Evolutionary conservation across 495 filamentous ascomycete species (phyloP).

Genomic region (Trichoderma orchidacearum): DNA sequence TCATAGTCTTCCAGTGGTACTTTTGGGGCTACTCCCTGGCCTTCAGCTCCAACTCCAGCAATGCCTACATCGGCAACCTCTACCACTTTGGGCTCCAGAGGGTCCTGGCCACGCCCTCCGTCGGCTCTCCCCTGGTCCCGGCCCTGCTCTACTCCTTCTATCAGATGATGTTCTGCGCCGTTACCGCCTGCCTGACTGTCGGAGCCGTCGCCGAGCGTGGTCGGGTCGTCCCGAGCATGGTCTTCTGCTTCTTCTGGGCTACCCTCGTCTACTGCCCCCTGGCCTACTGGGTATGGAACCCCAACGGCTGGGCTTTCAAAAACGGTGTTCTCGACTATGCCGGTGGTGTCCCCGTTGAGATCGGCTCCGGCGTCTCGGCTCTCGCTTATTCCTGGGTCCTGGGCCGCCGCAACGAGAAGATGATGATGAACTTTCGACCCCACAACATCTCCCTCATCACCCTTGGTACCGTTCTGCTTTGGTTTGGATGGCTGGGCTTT

Average conservation of each 20-base stretch:
- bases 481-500: slow-evolving; percentile 98
- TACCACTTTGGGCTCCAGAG: slow-evolving; percentile 74
- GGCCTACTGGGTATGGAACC: slow-evolving; percentile 91
- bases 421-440: slow-evolving; percentile 93
- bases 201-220: slow-evolving; percentile 90
- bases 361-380: slow-evolving; percentile 83
- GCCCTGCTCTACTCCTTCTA: slow-evolving; percentile 88
- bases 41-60: slow-evolving; percentile 74
- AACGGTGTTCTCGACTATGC: slow-evolving; percentile 96
- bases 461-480: slow-evolving; percentile 86
- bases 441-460: slow-evolving; percentile 98
- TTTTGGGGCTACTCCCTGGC: slow-evolving; percentile 97
- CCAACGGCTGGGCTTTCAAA: slow-evolving; percentile 82
- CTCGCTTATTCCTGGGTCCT: slow-evolving; percentile 92
- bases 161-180: slow-evolving; percentile 75
- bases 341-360: slow-evolving; percentile 95
- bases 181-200: slow-evolving; percentile 85
- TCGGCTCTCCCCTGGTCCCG: slow-evolving; percentile 67
- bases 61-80: slow-evolving; percentile 73
- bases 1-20: slow-evolving; percentile 96
- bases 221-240: slow-evolving; percentile 85
- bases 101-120: slow-evolving; percentile 67
- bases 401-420: slow-evolving; percentile 93
- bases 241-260: slow-evolving; percentile 92
- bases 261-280: slow-evolving; percentile 95